Evolutionary conservation across 305 asterid species (phyloP).

Genomic region (Fraxinus floribunda): DNA sequence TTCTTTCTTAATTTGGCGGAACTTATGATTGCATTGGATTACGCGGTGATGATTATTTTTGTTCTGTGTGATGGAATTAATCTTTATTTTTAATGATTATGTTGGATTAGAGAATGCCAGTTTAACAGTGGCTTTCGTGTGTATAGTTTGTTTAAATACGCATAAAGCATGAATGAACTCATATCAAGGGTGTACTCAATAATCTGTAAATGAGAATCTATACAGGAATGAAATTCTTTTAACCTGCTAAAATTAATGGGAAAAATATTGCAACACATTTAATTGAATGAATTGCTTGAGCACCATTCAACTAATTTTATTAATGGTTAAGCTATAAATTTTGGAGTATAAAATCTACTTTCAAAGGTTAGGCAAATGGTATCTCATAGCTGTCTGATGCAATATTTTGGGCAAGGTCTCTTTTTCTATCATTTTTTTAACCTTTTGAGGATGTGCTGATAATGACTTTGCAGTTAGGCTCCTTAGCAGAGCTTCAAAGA

Average conservation of each 20-base stretch:
- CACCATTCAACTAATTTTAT: neutral
- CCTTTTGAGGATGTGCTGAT: conserved; percentile 21
- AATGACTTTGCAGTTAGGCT: conserved; percentile 60
- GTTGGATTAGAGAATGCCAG: neutral
- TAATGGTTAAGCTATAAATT: neutral
- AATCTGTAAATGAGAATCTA: neutral
- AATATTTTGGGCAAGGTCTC: neutral
- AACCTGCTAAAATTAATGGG: neutral
- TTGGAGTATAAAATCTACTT: neutral
- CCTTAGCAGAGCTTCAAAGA: conserved; percentile 82
- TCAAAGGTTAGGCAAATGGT: neutral
- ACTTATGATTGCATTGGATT: neutral
- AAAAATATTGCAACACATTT: neutral
- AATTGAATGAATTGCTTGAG: conserved; percentile 7
- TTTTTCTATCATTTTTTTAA: neutral
- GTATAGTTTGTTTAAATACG: conserved; percentile 2
- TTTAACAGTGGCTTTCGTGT: neutral
- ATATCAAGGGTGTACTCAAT: neutral
- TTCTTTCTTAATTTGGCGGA: neutral
- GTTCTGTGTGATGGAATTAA: neutral
- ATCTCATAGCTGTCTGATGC: neutral
- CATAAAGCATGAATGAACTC: neutral
- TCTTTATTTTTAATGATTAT: neutral
- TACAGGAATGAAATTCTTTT: neutral
- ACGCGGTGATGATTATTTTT: neutral